Conservation (phyloP, 176 grass and related monocot species). For the Oryza longistaminata region DNA sequence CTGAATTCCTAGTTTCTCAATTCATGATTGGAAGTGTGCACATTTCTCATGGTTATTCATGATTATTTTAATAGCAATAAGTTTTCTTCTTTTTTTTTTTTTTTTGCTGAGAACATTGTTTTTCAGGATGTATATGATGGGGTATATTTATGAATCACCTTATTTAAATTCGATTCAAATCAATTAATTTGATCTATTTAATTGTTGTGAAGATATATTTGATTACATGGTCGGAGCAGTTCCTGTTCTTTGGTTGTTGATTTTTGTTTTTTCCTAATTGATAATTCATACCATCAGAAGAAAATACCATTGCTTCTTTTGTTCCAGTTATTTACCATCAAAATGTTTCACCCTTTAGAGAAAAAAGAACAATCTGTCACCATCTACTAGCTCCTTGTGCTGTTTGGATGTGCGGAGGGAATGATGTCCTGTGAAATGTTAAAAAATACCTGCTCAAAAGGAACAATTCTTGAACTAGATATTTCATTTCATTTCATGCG, state of each 20-base stretch:
- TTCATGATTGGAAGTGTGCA: constrained; percentile 18
- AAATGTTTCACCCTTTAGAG: too few relatives aligned
- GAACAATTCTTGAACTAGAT: not conserved
- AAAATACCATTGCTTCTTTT: not conserved
- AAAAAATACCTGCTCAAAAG: not conserved
- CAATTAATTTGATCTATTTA: not conserved
- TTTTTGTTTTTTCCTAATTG: not conserved
- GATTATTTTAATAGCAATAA: not conserved
- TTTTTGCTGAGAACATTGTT: not conserved
- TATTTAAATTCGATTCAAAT: constrained; percentile 12
- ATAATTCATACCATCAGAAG: not conserved
- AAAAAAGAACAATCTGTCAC: not conserved
- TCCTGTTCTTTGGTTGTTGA: constrained; percentile 19
- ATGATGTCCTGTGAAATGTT: not conserved
- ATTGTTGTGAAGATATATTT: constrained; percentile 22
- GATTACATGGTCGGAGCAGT: constrained; percentile 13
- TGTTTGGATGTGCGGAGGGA: not conserved
- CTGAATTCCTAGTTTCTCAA: not conserved
- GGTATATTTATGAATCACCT: not conserved
- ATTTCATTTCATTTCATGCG: not conserved
- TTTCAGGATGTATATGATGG: constrained; percentile 17
- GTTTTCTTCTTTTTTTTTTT: too few relatives aligned
- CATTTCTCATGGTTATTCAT: not conserved
- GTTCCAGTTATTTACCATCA: not conserved
- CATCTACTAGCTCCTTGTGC: not conserved